phyloP scores from a whole-genome alignment of 805 yeast species.

The Hanseniaspora taiwanica region DNA sequence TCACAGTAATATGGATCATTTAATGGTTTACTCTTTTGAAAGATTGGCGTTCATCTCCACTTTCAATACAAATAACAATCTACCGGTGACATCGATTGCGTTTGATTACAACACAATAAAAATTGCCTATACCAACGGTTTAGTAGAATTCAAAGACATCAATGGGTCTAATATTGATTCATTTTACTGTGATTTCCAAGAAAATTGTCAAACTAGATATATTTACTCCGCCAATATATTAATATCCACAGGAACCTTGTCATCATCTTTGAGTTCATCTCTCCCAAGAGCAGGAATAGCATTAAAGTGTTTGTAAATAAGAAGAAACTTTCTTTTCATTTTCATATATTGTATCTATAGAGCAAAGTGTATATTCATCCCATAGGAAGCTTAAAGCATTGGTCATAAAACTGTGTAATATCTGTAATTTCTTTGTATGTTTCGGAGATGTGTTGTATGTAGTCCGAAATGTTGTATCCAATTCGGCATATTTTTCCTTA shows the following conservation, averaged over 20 bases:
- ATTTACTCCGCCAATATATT: not conserved
- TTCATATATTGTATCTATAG: slow-evolving; percentile 1
- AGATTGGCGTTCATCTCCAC: not conserved
- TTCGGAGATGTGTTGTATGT: too few relatives aligned
- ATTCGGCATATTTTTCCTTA: too few relatives aligned
- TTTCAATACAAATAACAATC: not conserved
- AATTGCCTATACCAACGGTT: not conserved
- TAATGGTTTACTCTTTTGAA: not conserved
- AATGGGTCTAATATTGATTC: not conserved
- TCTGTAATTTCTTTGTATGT: too few relatives aligned
- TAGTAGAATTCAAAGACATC: not conserved
- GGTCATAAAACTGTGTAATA: too few relatives aligned
- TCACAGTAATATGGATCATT: not conserved
- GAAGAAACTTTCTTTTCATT: too few relatives aligned
- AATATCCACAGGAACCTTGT: not conserved
- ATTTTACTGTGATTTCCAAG: not conserved
- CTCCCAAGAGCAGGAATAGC: slow-evolving; percentile 4
- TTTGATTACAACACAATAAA: not conserved
- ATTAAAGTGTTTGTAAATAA: slow-evolving; percentile 1
- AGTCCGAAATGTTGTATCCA: too few relatives aligned
- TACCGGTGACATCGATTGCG: not conserved
- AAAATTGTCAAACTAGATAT: not conserved
- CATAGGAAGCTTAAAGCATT: too few relatives aligned
- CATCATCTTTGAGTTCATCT: slow-evolving; percentile 11
- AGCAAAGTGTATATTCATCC: not conserved